These are phyloP conservation scores for Geoglossum glabrum DNA, from an alignment of 495 filamentous ascomycete species.

Conservation along the genomic window DNA sequence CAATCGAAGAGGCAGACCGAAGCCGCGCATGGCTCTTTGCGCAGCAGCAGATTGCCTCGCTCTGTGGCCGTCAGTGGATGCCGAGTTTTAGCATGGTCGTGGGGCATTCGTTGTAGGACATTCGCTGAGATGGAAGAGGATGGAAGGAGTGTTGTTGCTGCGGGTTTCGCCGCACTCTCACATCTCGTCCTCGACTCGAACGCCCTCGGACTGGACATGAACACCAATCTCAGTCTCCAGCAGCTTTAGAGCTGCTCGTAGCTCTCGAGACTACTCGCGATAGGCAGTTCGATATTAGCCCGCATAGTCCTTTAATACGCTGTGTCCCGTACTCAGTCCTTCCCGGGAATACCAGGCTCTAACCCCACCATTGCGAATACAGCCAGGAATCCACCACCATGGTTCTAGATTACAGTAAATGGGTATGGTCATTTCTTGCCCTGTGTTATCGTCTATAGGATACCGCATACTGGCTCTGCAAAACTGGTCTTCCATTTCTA, in stretches of 20 bases:
- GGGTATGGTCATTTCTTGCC: conserved; percentile 28
- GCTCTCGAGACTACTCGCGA: no score
- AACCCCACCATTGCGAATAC: not conserved
- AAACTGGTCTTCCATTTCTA: not conserved
- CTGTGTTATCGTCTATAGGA: not conserved
- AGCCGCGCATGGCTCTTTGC: conserved; percentile 3
- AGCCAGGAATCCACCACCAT: conserved; percentile 27
- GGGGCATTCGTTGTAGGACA: not conserved
- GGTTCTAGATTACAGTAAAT: conserved; percentile 92
- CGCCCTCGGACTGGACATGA: not conserved
- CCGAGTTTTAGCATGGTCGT: not conserved
- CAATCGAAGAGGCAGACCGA: not conserved
- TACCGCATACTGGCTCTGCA: conserved; percentile 7
- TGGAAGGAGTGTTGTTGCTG: not conserved
- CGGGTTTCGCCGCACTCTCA: not conserved
- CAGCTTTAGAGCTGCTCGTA: not conserved
- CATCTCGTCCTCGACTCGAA: not conserved
- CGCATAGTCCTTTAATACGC: not conserved
- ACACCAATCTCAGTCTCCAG: not conserved
- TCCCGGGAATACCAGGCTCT: not conserved
- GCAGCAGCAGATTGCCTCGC: not conserved
- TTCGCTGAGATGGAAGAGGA: not conserved
- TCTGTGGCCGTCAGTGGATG: not conserved
- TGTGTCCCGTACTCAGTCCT: no score
- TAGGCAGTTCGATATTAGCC: not conserved